Conservation (phyloP, 192 early-diverging fungal genomes). For the Obelidium mucronatum region DNA sequence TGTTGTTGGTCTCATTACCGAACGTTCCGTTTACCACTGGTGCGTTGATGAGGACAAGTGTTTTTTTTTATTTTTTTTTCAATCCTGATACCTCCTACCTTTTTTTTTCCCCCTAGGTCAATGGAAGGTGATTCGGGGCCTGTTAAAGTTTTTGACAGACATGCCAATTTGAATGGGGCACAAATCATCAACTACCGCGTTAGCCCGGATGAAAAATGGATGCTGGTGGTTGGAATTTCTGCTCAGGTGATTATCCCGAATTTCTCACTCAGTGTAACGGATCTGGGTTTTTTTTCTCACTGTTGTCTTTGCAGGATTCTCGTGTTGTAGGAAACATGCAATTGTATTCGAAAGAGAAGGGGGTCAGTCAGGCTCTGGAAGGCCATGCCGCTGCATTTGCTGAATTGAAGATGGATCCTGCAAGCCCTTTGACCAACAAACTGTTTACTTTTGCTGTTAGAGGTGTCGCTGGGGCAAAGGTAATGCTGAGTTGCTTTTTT, state of each 20-base stretch:
- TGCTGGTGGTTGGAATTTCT: conserved; percentile 93
- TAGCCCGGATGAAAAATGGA: conserved; percentile 92
- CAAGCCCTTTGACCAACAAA: conserved; percentile 70
- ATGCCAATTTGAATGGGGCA: conserved; percentile 77
- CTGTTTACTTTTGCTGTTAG: conserved; percentile 95
- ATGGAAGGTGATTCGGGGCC: conserved; percentile 90
- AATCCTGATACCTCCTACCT: neutral
- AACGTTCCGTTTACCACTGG: conserved; percentile 94
- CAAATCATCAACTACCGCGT: conserved; percentile 98
- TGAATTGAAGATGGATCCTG: conserved; percentile 80
- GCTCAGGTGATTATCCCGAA: conserved; percentile 63
- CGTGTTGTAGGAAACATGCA: conserved; percentile 98
- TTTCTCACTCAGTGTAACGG: neutral
- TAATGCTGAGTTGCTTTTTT: conserved; percentile 41
- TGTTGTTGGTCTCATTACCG: conserved; percentile 88
- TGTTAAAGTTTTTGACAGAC: conserved; percentile 92
- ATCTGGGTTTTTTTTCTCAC: neutral
- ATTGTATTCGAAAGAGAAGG: conserved; percentile 91
- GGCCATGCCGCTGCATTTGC: conserved; percentile 97
- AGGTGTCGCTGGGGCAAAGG: conserved; percentile 80
- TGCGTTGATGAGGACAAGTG: neutral
- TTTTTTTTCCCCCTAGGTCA: conserved; percentile 43
- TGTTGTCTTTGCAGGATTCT: conserved; percentile 57
- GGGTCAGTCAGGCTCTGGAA: conserved; percentile 92
- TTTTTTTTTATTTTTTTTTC: neutral